Percentiles rank a stretch among this genome's conserved stretches.
Evolutionary conservation across 83 land plant genomes (phyloP).

Genomic region (Diphasiastrum complanatum): DNA sequence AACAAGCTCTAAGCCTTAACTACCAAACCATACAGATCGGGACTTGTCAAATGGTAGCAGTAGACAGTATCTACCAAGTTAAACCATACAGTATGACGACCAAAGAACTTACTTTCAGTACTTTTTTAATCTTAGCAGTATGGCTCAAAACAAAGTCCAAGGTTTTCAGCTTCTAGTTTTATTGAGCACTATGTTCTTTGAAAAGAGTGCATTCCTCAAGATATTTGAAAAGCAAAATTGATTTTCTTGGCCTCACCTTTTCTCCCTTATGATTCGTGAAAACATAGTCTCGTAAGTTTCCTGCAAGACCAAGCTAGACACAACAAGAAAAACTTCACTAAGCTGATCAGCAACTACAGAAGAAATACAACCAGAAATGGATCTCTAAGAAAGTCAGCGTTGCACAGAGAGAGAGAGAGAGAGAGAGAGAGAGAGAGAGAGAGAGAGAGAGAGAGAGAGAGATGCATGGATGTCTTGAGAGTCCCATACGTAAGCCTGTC

Average conservation of each 20-base stretch:
- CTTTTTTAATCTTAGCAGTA: too few species aligned
- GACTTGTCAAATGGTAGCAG: too few species aligned
- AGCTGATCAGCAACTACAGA: neutral
- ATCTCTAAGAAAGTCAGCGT: neutral
- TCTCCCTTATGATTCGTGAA: slow-evolving; percentile 53
- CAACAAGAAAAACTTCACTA: neutral
- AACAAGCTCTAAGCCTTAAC: too few species aligned
- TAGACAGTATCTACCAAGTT: neutral
- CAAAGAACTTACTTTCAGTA: neutral
- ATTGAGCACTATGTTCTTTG: neutral
- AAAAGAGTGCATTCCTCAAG: slow-evolving; percentile 21
- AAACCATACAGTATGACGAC: neutral
- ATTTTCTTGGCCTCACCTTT: slow-evolving; percentile 58
- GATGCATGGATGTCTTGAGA: too few species aligned
- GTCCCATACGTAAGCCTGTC: too few species aligned
- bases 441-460: neutral
- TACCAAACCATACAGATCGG: too few species aligned
- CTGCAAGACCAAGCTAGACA: slow-evolving; percentile 73
- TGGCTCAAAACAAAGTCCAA: too few species aligned
- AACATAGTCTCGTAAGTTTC: slow-evolving; percentile 66
- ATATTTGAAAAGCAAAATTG: too few species aligned
- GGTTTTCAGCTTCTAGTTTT: too few species aligned
- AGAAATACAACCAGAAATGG: neutral
- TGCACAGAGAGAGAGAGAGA: neutral
- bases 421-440: too few species aligned